A percentile compares a stretch with the other conserved stretches of the same genome.
Conservation (phyloP, 2,329 filamentous ascomycete genomes). For the Aspergillus calidoustus region DNA sequence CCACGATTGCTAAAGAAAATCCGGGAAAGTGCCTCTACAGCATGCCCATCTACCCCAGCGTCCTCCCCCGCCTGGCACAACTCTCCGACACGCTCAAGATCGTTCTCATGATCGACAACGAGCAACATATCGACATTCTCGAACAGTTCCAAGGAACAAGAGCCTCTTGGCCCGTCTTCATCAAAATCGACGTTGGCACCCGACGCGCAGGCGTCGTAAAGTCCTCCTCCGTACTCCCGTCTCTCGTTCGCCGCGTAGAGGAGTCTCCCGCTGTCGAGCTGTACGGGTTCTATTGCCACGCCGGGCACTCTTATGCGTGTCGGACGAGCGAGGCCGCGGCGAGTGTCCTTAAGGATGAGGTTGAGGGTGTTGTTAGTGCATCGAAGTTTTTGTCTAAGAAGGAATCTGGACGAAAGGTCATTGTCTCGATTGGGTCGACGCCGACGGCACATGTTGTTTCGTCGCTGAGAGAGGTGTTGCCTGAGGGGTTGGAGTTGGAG, state of each 20-base stretch:
- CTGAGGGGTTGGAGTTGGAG: constrained; percentile 24
- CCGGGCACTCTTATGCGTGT: constrained; percentile 32
- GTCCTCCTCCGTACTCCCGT: constrained; percentile 40
- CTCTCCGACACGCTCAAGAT: constrained; percentile 38
- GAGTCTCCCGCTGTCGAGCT: constrained; percentile 17
- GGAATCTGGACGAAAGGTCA: constrained; percentile 15
- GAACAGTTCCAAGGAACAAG: constrained; percentile 18
- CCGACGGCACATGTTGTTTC: constrained; percentile 32
- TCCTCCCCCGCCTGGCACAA: constrained; percentile 16
- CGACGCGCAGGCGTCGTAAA: constrained; percentile 34
- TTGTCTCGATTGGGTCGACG: constrained; percentile 32
- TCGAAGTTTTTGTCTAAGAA: constrained; percentile 10
- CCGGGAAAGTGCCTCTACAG: constrained; percentile 42
- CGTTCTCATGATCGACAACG: constrained; percentile 42
- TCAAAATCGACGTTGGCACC: constrained; percentile 32
- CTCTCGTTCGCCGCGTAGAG: constrained; percentile 32
- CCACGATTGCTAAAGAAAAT: neutral
- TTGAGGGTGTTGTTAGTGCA: constrained; percentile 26
- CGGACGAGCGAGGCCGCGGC: constrained; percentile 27
- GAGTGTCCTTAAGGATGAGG: constrained; percentile 24
- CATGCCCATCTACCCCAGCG: constrained; percentile 41
- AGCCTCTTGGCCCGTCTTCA: constrained; percentile 30
- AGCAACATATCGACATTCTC: constrained; percentile 29
- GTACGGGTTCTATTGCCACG: constrained; percentile 33
- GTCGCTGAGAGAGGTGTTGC: constrained; percentile 17